A percentile compares a stretch with the other conserved stretches of the same genome.
Evolutionary conservation across 352 stramenopile species (phyloP).

Genomic region (Phytophthora sansomeana): DNA sequence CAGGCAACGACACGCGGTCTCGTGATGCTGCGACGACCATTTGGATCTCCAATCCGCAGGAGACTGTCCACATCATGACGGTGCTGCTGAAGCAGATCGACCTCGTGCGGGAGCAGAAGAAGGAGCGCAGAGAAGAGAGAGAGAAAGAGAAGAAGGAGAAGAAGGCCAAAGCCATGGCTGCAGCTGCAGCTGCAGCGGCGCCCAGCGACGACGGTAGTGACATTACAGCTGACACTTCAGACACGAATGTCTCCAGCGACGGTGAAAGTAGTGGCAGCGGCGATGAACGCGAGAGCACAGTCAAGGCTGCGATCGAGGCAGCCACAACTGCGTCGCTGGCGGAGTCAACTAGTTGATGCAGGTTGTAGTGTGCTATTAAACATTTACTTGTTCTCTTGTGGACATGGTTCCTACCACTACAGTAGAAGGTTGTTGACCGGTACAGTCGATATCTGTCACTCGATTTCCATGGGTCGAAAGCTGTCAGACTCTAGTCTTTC

Average conservation of each 20-base stretch:
- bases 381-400: conserved; percentile 10
- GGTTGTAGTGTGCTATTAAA: conserved; percentile 30
- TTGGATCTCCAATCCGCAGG: conserved; percentile 95
- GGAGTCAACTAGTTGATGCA: conserved; percentile 22
- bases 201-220: conserved; percentile 38
- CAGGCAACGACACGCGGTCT: conserved; percentile 95
- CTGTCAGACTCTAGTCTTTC: no score
- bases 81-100: conserved; percentile 87
- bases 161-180: conserved; percentile 28
- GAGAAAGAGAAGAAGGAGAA: conserved; percentile 29
- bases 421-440: no score
- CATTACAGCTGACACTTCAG: conserved; percentile 20
- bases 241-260: conserved; percentile 34
- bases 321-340: conserved; percentile 46
- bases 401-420: background rate
- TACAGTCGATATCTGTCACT: no score
- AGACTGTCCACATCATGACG: conserved; percentile 96
- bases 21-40: conserved; percentile 93
- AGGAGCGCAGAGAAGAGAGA: conserved; percentile 34
- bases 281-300: conserved; percentile 57
- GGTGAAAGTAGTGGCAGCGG: conserved; percentile 36
- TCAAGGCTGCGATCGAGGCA: conserved; percentile 74
- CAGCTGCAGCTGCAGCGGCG: conserved; percentile 3
- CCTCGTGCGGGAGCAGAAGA: conserved; percentile 43
- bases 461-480: no score